Evolutionary conservation across 352 stramenopile genomes (phyloP), one percentile per base, ranked within the genome.

Genomic region (Elongisporangium anandrum): DNA sequence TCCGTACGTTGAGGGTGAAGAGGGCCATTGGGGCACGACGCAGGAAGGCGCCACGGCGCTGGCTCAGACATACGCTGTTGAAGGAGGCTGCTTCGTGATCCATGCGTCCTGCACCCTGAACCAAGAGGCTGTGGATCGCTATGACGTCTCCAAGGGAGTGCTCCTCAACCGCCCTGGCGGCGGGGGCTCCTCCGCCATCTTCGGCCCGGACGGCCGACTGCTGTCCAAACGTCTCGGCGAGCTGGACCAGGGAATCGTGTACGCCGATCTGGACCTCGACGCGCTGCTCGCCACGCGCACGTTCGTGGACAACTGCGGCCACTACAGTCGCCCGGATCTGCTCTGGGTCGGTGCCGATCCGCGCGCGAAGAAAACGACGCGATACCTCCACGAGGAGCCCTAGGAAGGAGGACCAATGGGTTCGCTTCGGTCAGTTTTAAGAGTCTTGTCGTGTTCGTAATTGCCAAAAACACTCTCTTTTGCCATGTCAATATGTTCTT

Each of bases 271-370:
- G n/a, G 54, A 65, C 63, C 65, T 60, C 21, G 41, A 26, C 17
- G 34, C 58, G 1, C 54, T 65, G 10, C 7, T 65, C 8, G 29
- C 22, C 1, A 55, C 54, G 9, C 58, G 58, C 17, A 62, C 54
- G 50, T 50, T 69, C 54, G 52, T 69, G 21, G 57, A 65, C 45
- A 55, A 22, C 13, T 59, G 54, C 2, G 63, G 63, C 13, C 58
- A 69, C 50, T 69, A 69, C 58, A 69, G 58, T 53, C 63, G 63
- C 24, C 63, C 58, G 6, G 63, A 65, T 24, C 55, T 69, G 53
- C 50, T 69, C 20, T 65, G 63, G 53, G 47, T 69, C 13, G 58
- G 63, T 3, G 63, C 55, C 3, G 58, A 69, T 48, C 51, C 63
- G 3, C 58, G 58, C 9, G 54, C 29, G 1, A 41, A 41, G 29